phyloP scores from a whole-genome alignment of 2,329 filamentous ascomycete species.

The Plenodomus biglobosus region DNA sequence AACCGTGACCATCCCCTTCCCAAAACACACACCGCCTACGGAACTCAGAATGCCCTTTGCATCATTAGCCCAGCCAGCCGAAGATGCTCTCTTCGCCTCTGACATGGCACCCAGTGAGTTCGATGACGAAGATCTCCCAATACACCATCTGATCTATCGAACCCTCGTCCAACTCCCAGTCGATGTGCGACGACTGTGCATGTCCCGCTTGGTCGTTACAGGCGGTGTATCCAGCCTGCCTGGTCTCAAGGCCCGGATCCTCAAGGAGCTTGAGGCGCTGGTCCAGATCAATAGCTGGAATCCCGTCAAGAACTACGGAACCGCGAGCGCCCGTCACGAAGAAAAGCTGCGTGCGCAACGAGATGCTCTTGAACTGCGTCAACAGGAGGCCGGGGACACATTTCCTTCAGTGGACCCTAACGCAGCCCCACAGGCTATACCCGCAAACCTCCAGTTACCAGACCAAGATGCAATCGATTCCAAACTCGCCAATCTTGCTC shows the following conservation, averaged over 20 bases:
- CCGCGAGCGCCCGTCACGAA: constrained; percentile 48
- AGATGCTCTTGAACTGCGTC: constrained; percentile 23
- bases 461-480: constrained; percentile 62
- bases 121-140: constrained; percentile 83
- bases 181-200: constrained; percentile 81
- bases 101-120: constrained; percentile 59
- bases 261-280: constrained; percentile 71
- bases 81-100: constrained; percentile 70
- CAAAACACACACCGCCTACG: constrained; percentile 43
- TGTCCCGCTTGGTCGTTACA: constrained; percentile 84
- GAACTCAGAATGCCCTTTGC: constrained; percentile 69
- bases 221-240: constrained; percentile 79
- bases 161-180: constrained; percentile 73
- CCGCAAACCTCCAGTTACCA: constrained; percentile 50
- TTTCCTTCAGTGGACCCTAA: constrained; percentile 21
- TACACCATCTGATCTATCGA: constrained; percentile 76
- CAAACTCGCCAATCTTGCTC: constrained; percentile 55
- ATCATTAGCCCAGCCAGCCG: constrained; percentile 71
- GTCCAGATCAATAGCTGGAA: constrained; percentile 75
- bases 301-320: constrained; percentile 68
- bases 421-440: constrained; percentile 10
- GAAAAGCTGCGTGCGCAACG: constrained; percentile 24
- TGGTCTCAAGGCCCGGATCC: constrained; percentile 74
- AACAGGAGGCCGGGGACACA: constrained; percentile 27
- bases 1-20: constrained; percentile 38